Evolutionary conservation across 441 rosid species (phyloP).

Genomic region (Jatropha podagrica): DNA sequence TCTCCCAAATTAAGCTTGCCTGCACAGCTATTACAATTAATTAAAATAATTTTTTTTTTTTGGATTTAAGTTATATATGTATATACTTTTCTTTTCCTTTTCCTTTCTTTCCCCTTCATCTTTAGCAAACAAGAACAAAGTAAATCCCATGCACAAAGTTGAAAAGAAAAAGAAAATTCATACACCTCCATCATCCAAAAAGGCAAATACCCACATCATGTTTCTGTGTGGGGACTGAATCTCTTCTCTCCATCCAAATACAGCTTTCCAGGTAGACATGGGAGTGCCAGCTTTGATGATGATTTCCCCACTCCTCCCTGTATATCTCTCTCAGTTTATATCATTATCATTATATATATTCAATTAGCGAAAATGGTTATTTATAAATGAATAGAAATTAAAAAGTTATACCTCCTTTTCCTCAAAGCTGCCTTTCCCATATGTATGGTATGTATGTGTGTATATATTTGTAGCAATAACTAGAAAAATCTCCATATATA

Average conservation of each 20-base stretch:
- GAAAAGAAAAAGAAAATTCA: background rate
- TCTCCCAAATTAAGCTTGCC: too few species aligned
- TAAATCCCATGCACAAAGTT: background rate
- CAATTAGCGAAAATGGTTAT: too few species aligned
- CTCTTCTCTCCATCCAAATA: slow-evolving; percentile 20
- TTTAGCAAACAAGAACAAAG: background rate
- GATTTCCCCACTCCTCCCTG: background rate
- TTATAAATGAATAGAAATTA: too few species aligned
- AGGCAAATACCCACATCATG: background rate
- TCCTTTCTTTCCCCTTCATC: background rate
- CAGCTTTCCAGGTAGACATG: slow-evolving; percentile 32
- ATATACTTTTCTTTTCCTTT: too few species aligned
- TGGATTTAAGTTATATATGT: background rate
- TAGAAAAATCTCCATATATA: too few species aligned
- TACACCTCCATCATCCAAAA: background rate
- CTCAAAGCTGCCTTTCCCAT: too few species aligned
- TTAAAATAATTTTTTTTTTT: background rate
- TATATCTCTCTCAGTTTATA: background rate
- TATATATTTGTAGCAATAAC: background rate
- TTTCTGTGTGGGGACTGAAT: slow-evolving; percentile 32
- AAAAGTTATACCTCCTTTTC: too few species aligned
- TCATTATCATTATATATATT: too few species aligned
- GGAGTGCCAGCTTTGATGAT: slow-evolving; percentile 25
- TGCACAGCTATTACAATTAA: too few species aligned
- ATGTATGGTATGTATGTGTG: background rate